Evolutionary conservation across 2,329 filamentous ascomycete species (phyloP).

Genomic region (Whalleya microplaca): DNA sequence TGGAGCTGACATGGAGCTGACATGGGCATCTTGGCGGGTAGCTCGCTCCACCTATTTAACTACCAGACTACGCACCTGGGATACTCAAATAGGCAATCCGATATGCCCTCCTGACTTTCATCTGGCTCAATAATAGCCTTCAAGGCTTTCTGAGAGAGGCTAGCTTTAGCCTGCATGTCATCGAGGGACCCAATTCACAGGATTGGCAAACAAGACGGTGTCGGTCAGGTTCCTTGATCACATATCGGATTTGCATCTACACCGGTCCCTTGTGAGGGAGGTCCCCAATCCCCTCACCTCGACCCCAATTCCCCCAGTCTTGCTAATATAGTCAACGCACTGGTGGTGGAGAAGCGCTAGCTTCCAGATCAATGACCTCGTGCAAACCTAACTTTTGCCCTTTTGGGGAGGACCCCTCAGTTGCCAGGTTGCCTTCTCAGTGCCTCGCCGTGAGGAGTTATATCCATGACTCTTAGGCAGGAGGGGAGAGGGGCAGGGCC

Average conservation of each 20-base stretch:
- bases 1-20: not conserved
- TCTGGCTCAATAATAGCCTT: not conserved
- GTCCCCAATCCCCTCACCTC: constrained; percentile 9
- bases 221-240: constrained; percentile 12
- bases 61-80: not conserved
- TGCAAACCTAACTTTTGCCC: constrained; percentile 10
- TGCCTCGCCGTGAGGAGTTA: constrained; percentile 17
- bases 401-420: constrained; percentile 16
- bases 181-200: not conserved
- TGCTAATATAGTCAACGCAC: constrained; percentile 15
- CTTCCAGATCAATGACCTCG: constrained; percentile 19
- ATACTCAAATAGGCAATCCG: not conserved
- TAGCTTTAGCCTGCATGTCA: not conserved
- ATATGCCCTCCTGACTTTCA: not conserved
- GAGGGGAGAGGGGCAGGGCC: constrained; percentile 17
- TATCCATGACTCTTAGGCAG: constrained; percentile 3
- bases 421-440: constrained; percentile 10
- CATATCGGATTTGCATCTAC: constrained; percentile 19
- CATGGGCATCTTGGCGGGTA: not conserved
- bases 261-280: constrained; percentile 8
- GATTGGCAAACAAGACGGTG: constrained; percentile 4
- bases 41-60: not conserved
- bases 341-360: constrained; percentile 16
- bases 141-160: not conserved
- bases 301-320: constrained; percentile 15